Evolutionary conservation across 768 basidiomycete species (phyloP), one percentile per base, ranked within the genome.

Genomic region (Gymnopilus dilepis): DNA sequence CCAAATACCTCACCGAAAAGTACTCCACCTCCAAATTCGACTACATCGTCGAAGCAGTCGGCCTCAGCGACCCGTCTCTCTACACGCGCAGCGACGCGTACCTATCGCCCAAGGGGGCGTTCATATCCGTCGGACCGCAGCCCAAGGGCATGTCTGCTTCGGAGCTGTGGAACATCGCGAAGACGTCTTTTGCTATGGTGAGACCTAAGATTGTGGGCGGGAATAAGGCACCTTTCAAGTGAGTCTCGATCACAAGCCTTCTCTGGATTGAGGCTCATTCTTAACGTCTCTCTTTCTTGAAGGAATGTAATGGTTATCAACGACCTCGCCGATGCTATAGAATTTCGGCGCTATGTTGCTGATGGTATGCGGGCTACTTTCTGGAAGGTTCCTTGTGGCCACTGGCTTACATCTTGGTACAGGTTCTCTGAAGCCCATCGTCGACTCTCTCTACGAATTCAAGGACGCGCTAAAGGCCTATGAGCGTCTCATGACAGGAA

Each of bases 391-490:
- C n/a, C n/a, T n/a, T n/a, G n/a, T 38, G 37, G 13, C 17, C 47
- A n/a, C 22, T 22, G 41, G 7, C 15, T 48, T 52, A 48, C 15
- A 9, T 58, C 4, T 2, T 8, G 26, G 12, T 33, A 5, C 33
- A 86, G 82, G 83, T 21, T 78, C 78, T 59, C 68, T 90, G 8
- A 84, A 80, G 58, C 76, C 85, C 0, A 66, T 79, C 0, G 77
- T 91, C 5, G 89, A 91, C 68, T 87, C 86, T 1, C 81, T 84
- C 0, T 81, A 77, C 59, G 73, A 69, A 3, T 90, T 90, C 48
- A 78, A 83, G 28, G 84, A 89, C 6, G 83, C 74, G 2, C 69
- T 83, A 48, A 73, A 82, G 60, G 91, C 90, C 0, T 92, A 88
- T 68, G 85, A 87, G 12, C 76, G 79, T 56, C 67, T 88, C 7